phyloP scores from a whole-genome alignment of 2,329 filamentous ascomycete species.

The Sarocladiaceae sp. region DNA sequence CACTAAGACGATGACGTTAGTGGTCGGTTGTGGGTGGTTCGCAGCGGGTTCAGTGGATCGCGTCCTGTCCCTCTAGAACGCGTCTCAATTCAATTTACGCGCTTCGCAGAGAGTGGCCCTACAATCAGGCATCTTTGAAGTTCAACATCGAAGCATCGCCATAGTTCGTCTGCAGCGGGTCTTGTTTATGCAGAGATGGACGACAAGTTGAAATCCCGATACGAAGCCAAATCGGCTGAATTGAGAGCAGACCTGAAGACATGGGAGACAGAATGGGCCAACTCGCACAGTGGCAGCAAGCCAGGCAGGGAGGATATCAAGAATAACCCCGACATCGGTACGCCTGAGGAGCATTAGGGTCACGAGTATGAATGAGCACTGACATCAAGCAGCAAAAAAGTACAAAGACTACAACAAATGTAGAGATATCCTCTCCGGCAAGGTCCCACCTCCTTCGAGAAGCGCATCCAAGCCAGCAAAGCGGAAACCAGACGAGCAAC shows the following conservation, averaged over 20 bases:
- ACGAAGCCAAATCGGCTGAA: conserved; percentile 43
- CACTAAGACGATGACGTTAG: conserved; percentile 2
- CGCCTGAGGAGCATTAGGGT: no score
- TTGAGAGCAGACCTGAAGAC: conserved; percentile 65
- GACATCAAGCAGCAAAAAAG: conserved; percentile 49
- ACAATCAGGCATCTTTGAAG: no score
- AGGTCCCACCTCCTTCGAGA: conserved; percentile 35
- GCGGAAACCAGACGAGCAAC: conserved; percentile 29
- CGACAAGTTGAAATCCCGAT: conserved; percentile 33
- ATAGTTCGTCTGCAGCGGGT: no score
- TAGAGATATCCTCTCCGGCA: conserved; percentile 52
- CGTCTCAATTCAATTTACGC: conserved; percentile 9
- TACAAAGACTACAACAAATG: conserved; percentile 71
- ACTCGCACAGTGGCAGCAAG: conserved; percentile 58
- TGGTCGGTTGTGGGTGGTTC: no score
- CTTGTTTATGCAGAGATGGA: conserved; percentile 33
- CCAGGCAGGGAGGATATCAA: conserved; percentile 72
- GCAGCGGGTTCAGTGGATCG: conserved; percentile 1
- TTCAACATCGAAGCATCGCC: no score
- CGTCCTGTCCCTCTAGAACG: not conserved
- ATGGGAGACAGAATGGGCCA: conserved; percentile 66
- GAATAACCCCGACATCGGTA: conserved; percentile 64
- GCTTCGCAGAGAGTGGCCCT: not conserved
- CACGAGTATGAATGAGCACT: not conserved
- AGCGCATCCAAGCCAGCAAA: conserved; percentile 29